phyloP scores from a whole-genome alignment of 1,139 yeast species.

The Nakaseomyces uthaithaninus region DNA sequence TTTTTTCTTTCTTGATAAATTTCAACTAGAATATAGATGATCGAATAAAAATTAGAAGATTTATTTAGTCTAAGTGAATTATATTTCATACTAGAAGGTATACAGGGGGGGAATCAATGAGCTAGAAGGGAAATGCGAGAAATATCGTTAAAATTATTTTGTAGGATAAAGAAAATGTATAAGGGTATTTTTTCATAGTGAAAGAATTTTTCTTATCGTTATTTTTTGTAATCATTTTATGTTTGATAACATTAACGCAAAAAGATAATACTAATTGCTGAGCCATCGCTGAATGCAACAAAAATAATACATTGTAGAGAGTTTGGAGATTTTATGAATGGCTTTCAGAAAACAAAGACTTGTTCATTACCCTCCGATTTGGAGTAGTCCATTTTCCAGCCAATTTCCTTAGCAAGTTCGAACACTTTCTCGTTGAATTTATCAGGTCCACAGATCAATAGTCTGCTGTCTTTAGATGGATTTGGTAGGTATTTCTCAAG shows the following conservation, averaged over 20 bases:
- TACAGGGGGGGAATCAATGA: no score
- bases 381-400: constrained; percentile 50
- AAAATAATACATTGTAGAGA: not conserved
- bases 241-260: not conserved
- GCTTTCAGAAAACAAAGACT: constrained; percentile 49
- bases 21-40: no score
- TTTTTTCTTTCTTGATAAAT: not conserved
- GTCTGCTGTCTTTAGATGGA: constrained; percentile 41
- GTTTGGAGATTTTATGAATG: not conserved
- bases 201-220: not conserved
- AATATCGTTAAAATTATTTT: no score
- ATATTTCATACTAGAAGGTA: no score
- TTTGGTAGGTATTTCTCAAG: constrained; percentile 45
- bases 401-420: constrained; percentile 46
- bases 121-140: no score
- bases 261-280: no score
- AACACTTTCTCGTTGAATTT: constrained; percentile 52
- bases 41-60: no score
- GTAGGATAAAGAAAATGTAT: not conserved
- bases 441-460: constrained; percentile 72
- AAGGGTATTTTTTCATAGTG: not conserved
- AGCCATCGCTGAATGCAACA: not conserved
- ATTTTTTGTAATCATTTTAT: not conserved
- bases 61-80: no score
- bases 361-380: constrained; percentile 51